These are phyloP conservation scores for Tirmania nivea DNA, from an alignment of 495 filamentous ascomycete genomes.

Conservation along the genomic window DNA sequence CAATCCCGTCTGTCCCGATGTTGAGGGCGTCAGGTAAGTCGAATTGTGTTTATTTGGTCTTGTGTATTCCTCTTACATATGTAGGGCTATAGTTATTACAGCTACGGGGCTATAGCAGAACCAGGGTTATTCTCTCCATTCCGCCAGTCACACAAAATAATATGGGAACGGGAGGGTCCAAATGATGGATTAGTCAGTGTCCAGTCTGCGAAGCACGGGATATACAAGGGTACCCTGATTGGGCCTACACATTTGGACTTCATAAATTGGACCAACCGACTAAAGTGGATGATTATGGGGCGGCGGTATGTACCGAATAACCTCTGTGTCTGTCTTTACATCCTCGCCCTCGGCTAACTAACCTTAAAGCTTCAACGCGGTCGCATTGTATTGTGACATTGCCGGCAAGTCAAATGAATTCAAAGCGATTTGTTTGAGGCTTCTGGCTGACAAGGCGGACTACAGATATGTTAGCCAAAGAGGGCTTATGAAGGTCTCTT, in stretches of 20 bases:
- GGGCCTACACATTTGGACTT: constrained; percentile 75
- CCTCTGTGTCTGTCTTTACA: neutral
- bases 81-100: too few species aligned
- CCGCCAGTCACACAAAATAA: too few species aligned
- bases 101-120: too few species aligned
- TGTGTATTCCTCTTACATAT: too few species aligned
- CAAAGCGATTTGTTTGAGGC: neutral
- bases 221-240: constrained; percentile 75
- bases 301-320: constrained; percentile 44
- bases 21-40: constrained; percentile 40
- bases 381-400: constrained; percentile 86
- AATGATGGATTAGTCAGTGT: constrained; percentile 23
- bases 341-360: constrained; percentile 5
- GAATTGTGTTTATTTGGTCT: too few species aligned
- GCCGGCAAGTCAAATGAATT: constrained; percentile 30
- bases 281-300: constrained; percentile 48
- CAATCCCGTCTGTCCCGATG: constrained; percentile 58
- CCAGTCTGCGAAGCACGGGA: constrained; percentile 66
- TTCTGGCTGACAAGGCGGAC: neutral
- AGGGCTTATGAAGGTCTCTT: constrained; percentile 30
- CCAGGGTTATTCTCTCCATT: too few species aligned
- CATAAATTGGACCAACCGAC: constrained; percentile 86
- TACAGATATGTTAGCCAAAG: constrained; percentile 56
- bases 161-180: too few species aligned
- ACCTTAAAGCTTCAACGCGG: constrained; percentile 62